Conservation (phyloP, 495 filamentous ascomycete species). For the Penicillium nucicola region DNA sequence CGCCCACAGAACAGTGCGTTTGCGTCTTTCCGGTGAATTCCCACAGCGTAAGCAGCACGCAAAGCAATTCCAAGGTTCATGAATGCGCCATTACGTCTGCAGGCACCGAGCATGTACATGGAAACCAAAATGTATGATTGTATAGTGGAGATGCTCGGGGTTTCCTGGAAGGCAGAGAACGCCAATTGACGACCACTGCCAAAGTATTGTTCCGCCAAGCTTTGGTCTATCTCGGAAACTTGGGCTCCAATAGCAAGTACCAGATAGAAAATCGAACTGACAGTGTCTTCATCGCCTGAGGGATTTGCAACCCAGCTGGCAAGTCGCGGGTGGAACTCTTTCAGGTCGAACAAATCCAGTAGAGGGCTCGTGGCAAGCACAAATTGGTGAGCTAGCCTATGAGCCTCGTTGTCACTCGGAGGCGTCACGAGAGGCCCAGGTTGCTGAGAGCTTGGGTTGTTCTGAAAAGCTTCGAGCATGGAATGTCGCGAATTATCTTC, state of each 20-base stretch:
- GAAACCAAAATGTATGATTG: conserved; percentile 58
- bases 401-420: conserved; percentile 33
- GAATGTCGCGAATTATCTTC: conserved; percentile 65
- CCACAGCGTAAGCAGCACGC: conserved; percentile 57
- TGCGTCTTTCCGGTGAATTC: conserved; percentile 58
- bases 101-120: conserved; percentile 58
- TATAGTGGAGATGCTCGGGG: conserved; percentile 54
- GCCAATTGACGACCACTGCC: conserved; percentile 54
- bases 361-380: conserved; percentile 41
- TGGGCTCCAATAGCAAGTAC: conserved; percentile 61
- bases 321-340: conserved; percentile 34
- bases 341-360: conserved; percentile 37
- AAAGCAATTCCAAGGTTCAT: conserved; percentile 53
- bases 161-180: conserved; percentile 52
- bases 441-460: conserved; percentile 31
- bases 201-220: conserved; percentile 48
- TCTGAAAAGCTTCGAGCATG: conserved; percentile 58
- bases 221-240: conserved; percentile 44
- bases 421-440: conserved; percentile 27
- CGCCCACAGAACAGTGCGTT: conserved; percentile 54
- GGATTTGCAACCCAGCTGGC: conserved; percentile 42
- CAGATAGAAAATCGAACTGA: conserved; percentile 55
- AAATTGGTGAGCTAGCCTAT: conserved; percentile 36
- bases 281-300: conserved; percentile 39
- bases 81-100: conserved; percentile 60